Evolutionary conservation across 169 alveolate genomes (phyloP).

Genomic region (Eimeria sp.): DNA sequence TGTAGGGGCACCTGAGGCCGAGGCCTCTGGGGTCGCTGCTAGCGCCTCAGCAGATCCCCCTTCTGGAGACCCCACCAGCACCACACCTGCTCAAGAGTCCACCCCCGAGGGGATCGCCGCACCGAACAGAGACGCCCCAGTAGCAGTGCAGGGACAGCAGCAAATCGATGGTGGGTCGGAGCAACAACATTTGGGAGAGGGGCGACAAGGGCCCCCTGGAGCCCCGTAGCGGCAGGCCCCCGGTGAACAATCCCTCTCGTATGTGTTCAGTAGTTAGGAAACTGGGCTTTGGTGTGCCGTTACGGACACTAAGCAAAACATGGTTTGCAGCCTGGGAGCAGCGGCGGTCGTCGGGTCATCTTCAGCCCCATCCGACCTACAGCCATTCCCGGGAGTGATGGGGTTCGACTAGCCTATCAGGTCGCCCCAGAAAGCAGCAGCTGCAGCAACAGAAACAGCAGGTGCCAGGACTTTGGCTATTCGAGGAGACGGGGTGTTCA

Average conservation of each 20-base stretch:
- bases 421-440: neutral
- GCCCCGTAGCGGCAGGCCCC: neutral
- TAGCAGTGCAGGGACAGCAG: neutral
- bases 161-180: neutral
- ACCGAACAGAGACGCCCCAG: neutral
- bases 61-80: neutral
- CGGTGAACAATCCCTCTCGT: neutral
- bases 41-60: neutral
- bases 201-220: neutral
- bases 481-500: neutral
- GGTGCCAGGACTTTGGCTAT: neutral
- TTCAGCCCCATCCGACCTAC: neutral
- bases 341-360: neutral
- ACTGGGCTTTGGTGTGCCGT: neutral
- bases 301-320: neutral
- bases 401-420: neutral
- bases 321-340: neutral
- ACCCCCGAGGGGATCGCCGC: neutral
- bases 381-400: neutral
- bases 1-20: conserved; percentile 40
- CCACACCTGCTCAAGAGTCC: neutral
- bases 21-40: neutral
- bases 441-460: conserved; percentile 6
- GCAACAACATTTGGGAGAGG: neutral
- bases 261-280: neutral